Percentiles rank a stretch among this genome's conserved stretches.
These are phyloP conservation scores for Glaciozyma antarctica DNA, from an alignment of 768 basidiomycete genomes.

Conservation along the genomic window DNA sequence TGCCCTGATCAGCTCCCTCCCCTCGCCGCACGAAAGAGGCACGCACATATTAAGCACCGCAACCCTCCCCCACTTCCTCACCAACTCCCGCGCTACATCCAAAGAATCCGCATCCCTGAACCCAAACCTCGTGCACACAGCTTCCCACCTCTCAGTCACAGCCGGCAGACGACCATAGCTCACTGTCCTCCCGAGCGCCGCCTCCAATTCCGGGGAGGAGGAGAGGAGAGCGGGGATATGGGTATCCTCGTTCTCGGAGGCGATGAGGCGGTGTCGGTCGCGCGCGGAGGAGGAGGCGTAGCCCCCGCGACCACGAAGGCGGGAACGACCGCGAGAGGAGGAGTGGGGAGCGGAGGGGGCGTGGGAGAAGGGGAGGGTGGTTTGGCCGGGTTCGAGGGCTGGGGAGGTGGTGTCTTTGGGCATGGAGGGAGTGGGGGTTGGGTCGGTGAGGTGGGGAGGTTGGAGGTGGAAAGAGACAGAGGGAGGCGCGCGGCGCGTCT, in stretches of 20 bases:
- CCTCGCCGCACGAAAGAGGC: background rate
- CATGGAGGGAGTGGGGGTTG: too few species aligned
- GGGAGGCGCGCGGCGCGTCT: too few species aligned
- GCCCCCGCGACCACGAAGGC: too few species aligned
- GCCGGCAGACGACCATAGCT: background rate
- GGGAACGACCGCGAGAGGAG: too few species aligned
- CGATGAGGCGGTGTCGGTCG: background rate
- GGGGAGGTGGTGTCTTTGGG: too few species aligned
- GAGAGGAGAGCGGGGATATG: background rate
- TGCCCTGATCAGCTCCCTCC: background rate
- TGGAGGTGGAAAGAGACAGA: too few species aligned
- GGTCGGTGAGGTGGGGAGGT: too few species aligned
- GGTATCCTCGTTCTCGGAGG: background rate
- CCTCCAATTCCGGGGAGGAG: background rate
- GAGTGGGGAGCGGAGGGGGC: too few species aligned
- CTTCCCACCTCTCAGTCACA: background rate
- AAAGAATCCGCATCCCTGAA: background rate
- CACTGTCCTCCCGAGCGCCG: background rate
- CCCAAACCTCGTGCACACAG: background rate
- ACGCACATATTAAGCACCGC: conserved; percentile 2
- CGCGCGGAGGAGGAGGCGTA: background rate
- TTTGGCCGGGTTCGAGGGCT: too few species aligned
- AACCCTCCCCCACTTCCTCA: background rate
- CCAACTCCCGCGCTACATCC: background rate
- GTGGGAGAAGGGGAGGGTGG: too few species aligned